Evolutionary conservation across 164 flowering plant species (phyloP), one percentile per base, ranked within the genome.

Genomic region (Amborella trichopoda): DNA sequence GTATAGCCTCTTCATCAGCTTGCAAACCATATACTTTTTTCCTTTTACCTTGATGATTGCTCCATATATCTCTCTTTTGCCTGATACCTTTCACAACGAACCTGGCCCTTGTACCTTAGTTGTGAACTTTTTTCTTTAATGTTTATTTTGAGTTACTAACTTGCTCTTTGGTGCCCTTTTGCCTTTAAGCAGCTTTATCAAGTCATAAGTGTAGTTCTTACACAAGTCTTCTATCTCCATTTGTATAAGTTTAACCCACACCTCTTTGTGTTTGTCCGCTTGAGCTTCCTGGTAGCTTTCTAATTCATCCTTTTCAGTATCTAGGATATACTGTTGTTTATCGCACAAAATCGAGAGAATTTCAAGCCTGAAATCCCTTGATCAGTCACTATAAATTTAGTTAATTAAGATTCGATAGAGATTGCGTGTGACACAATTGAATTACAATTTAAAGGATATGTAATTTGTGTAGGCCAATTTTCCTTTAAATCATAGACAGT

Each of bases 121-220:
- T 27, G 11, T 47, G 22, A 27, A 13, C 38, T 47, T 5, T 27
- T 27, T 3, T 8, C 0, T 20, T 28, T 4, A 1, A 24, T 11
- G 14, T 47, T 47, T 39, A 47, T 19, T 27, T 24, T 47, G 4
- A 28, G 21, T 47, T n/a, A 28, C 23, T 18, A 11, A 28, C 22
- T 47, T 47, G n/a, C 21, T 47, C 50, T 47, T 28, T 13, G 32
- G 28, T 18, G 38, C 38, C 23, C 23, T 17, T 19, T 47, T 47
- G n/a, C n/a, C n/a, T n/a, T n/a, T n/a, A n/a, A n/a, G n/a, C n/a
- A n/a, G n/a, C n/a, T n/a, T n/a, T n/a, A n/a, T n/a, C n/a, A n/a
- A n/a, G n/a, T n/a, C n/a, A n/a, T n/a, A n/a, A n/a, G n/a, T n/a
- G n/a, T n/a, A 11, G 23, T 40, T 40, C 23, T 40, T 4, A 16